These are phyloP conservation scores for Candida bentonensis DNA, from an alignment of 805 yeast species.

Conservation along the genomic window DNA sequence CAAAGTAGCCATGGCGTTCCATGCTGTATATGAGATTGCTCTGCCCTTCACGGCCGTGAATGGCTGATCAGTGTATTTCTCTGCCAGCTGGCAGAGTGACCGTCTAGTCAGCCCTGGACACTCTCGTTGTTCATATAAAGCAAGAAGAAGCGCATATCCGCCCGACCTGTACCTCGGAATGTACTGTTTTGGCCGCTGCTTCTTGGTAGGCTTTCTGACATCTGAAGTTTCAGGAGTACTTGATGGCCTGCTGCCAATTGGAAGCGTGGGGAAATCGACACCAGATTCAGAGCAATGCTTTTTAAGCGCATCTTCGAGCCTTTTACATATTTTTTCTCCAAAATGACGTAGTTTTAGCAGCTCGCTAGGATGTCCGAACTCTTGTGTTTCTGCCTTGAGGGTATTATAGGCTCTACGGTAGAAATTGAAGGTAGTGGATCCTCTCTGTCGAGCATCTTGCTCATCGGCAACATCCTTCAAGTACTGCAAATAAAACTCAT, in stretches of 20 bases:
- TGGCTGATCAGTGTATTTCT: slow-evolving; percentile 9
- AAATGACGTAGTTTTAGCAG: slow-evolving; percentile 47
- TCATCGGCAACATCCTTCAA: slow-evolving; percentile 37
- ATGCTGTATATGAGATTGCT: slow-evolving; percentile 33
- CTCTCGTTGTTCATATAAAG: slow-evolving; percentile 28
- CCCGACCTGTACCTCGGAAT: slow-evolving; percentile 70
- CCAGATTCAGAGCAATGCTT: slow-evolving; percentile 46
- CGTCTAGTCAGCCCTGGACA: background rate
- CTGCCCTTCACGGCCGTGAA: slow-evolving; percentile 45
- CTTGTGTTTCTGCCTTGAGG: slow-evolving; percentile 30
- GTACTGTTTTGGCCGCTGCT: slow-evolving; percentile 28
- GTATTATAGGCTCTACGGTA: slow-evolving; percentile 44
- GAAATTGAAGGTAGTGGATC: slow-evolving; percentile 16
- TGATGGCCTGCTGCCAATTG: slow-evolving; percentile 4
- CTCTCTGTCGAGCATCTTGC: slow-evolving; percentile 8
- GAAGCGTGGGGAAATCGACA: slow-evolving; percentile 28
- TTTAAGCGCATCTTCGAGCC: slow-evolving; percentile 33
- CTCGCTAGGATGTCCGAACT: slow-evolving; percentile 42
- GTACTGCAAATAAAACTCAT: slow-evolving; percentile 42
- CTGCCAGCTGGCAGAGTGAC: slow-evolving; percentile 8
- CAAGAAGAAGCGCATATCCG: slow-evolving; percentile 66
- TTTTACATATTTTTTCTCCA: slow-evolving; percentile 54
- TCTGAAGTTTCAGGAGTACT: slow-evolving; percentile 9
- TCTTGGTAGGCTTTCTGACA: slow-evolving; percentile 13
- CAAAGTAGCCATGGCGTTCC: slow-evolving; percentile 38